Evolutionary conservation across 179 eudicot species (phyloP), one percentile per base, ranked within the genome.

Genomic region (Sideroxylon spinosum): DNA sequence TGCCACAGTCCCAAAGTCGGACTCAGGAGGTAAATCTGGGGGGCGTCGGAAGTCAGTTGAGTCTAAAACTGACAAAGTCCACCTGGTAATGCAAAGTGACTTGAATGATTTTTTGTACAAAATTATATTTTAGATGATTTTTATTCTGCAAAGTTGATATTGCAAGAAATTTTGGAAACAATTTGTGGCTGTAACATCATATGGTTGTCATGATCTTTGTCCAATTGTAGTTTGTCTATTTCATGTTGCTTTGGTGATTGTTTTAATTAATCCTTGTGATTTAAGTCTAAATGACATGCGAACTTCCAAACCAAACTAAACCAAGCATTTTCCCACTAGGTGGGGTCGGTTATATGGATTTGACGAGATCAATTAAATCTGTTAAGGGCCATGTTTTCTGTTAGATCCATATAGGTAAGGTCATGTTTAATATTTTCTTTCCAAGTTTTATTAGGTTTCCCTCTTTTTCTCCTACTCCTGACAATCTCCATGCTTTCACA

Each of bases 21-120:
- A 37, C 44, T 63, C 89, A 10, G 91, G 86, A 57, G 90, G 81
- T 71, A 88, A 91, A 84, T 76, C 92, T 69, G 89, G 86, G 68
- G 87, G 78, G 25, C 82, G 87, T 55, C 87, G 87, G 78, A 92
- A 93, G 82, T 85, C 94, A 62, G 86, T 79, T 79, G 93, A 92
- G 73, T 82, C 96, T 62, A 92, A 92, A 82, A 70, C 93, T 78
- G 98, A 94, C 48, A 90, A 78, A 84, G 86, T 94, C 73, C 95
- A 92, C 78, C 85, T 94, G 97, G 98, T 94, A 92, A 86, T 67
- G 74, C 59, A 60, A 53, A 25, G 9, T 32, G 28, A 61, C 61
- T 59, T 16, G 17, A 70, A 50, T 49, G 9, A 8, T 64, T 52
- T 50, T 14, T 64, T 46, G 7, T 0, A 28, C 29, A 50, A 61